phyloP scores from a whole-genome alignment of 2,329 filamentous ascomycete species.

The Graphilbum fragrans region DNA sequence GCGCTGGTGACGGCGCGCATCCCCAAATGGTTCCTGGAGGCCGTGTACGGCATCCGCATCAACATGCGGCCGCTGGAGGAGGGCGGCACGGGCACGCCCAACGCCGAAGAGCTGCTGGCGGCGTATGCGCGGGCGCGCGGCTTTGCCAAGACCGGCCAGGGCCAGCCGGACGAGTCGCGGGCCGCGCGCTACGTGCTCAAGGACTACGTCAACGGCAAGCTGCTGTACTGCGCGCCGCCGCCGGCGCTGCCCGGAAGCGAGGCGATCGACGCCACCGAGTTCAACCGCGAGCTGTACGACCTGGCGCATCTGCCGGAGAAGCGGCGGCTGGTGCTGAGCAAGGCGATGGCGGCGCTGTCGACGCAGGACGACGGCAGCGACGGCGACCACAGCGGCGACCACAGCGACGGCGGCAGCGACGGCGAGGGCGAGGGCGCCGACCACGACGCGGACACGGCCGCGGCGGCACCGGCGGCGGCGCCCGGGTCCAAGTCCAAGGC shows the following conservation, averaged over 20 bases:
- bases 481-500: constrained; percentile 52
- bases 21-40: constrained; percentile 79
- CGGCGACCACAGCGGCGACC: neutral
- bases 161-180: constrained; percentile 85
- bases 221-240: constrained; percentile 84
- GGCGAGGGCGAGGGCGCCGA: constrained; percentile 14
- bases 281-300: constrained; percentile 87
- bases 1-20: constrained; percentile 75
- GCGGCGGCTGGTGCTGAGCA: constrained; percentile 53
- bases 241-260: constrained; percentile 26
- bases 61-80: constrained; percentile 71
- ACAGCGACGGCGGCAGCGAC: constrained; percentile 10
- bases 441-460: constrained; percentile 13
- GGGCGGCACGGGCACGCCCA: constrained; percentile 80
- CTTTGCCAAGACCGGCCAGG: constrained; percentile 79
- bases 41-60: constrained; percentile 88
- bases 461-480: neutral
- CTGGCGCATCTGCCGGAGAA: constrained; percentile 70
- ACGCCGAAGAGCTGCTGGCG: constrained; percentile 70
- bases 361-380: neutral
- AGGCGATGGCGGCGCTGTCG: constrained; percentile 23
- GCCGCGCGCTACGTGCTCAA: constrained; percentile 85
- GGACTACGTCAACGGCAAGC: constrained; percentile 93
- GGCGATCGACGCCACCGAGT: constrained; percentile 54
- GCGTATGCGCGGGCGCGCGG: constrained; percentile 84